Conservation (phyloP, 805 yeast genomes). For the Myxozyma melibiosi region DNA sequence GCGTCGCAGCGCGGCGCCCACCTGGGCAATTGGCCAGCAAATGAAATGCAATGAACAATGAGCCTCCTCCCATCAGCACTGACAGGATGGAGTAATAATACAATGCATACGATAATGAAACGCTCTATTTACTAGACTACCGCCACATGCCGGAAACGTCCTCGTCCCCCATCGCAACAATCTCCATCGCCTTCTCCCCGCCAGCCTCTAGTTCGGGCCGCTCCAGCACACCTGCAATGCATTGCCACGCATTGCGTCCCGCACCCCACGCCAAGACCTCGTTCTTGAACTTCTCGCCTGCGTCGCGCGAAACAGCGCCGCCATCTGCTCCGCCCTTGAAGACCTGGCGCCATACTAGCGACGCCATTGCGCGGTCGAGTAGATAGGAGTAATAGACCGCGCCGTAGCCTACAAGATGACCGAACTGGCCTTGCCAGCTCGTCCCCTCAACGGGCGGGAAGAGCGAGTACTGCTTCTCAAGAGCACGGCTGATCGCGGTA, state of each 20-base stretch:
- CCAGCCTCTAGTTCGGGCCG: conserved; percentile 63
- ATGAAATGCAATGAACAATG: too few species aligned
- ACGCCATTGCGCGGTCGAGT: conserved; percentile 89
- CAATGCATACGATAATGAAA: too few species aligned
- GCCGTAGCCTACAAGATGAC: conserved; percentile 91
- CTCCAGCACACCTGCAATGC: conserved; percentile 78
- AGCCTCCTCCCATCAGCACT: too few species aligned
- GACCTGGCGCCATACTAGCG: conserved; percentile 75
- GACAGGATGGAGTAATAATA: too few species aligned
- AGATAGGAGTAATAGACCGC: conserved; percentile 91
- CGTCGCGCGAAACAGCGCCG: conserved; percentile 68
- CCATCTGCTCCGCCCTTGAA: conserved; percentile 48
- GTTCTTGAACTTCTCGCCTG: conserved; percentile 75
- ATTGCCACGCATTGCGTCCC: conserved; percentile 81
- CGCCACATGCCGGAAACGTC: conserved; percentile 21
- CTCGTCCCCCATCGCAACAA: conserved; percentile 24
- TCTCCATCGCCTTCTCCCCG: conserved; percentile 66
- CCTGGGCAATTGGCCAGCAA: too few species aligned
- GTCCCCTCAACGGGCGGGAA: conserved; percentile 63
- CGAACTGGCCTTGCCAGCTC: conserved; percentile 92
- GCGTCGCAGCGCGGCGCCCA: too few species aligned
- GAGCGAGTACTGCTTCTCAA: conserved; percentile 61
- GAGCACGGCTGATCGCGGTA: conserved; percentile 61
- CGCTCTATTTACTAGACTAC: too few species aligned
- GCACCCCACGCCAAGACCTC: conserved; percentile 92